phyloP scores from a whole-genome alignment of 164 flowering plant genomes.

The Houttuynia cordata region DNA sequence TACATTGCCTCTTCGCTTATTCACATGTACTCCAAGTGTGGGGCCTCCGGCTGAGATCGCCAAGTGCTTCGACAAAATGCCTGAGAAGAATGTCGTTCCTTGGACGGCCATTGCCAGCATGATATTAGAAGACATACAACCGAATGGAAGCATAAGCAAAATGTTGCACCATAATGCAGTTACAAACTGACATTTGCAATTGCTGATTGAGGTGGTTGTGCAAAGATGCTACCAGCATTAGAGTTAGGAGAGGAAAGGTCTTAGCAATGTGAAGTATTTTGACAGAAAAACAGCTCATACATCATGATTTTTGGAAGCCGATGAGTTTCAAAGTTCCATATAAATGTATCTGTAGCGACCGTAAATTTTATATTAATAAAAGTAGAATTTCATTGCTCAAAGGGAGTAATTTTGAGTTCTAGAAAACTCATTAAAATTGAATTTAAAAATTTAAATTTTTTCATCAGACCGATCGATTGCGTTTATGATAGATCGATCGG shows the following conservation, averaged over 20 bases:
- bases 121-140: slow-evolving; percentile 35
- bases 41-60: slow-evolving; percentile 24
- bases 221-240: background rate
- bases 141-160: slow-evolving; percentile 20
- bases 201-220: no score
- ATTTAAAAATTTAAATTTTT: no score
- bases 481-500: no score
- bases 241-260: no score
- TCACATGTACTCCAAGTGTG: slow-evolving; percentile 38
- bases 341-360: background rate
- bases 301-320: background rate
- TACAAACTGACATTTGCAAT: background rate
- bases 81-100: slow-evolving; percentile 52
- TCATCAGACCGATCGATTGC: no score
- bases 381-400: no score
- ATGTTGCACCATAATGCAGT: background rate
- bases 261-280: no score
- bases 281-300: background rate
- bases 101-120: slow-evolving; percentile 68
- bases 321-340: background rate
- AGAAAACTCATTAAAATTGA: no score
- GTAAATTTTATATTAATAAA: no score
- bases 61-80: slow-evolving; percentile 56
- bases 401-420: no score
- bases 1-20: slow-evolving; percentile 48